These are phyloP conservation scores for Fusarium veterinarium DNA, from an alignment of 2,329 filamentous ascomycete genomes.

Conservation along the genomic window DNA sequence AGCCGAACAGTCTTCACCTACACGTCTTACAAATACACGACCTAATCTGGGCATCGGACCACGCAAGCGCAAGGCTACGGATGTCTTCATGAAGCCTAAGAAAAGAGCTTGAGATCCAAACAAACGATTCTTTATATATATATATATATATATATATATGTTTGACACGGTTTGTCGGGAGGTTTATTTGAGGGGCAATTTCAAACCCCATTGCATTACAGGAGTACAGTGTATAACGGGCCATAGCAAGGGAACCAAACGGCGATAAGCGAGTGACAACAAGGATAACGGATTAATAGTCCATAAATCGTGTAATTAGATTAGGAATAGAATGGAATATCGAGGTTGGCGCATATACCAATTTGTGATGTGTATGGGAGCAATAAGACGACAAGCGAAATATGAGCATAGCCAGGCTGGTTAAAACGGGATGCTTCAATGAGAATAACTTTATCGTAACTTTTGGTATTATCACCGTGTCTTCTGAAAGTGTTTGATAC, in stretches of 20 bases:
- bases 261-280: background rate
- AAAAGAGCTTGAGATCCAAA: slow-evolving; percentile 46
- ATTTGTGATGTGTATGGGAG: background rate
- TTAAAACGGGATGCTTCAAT: slow-evolving; percentile 18
- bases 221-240: slow-evolving; percentile 1
- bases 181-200: slow-evolving; percentile 1
- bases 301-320: background rate
- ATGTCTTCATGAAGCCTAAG: slow-evolving; percentile 62
- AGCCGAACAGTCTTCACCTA: slow-evolving; percentile 36
- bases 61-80: slow-evolving; percentile 59
- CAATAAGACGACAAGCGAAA: background rate
- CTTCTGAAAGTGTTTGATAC: background rate
- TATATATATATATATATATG: background rate
- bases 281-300: background rate
- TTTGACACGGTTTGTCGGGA: background rate
- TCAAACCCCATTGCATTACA: background rate
- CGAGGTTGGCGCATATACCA: background rate
- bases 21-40: slow-evolving; percentile 14
- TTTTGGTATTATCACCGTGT: slow-evolving; percentile 13
- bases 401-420: background rate
- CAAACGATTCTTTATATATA: background rate
- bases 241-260: background rate
- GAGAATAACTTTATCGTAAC: slow-evolving; percentile 11
- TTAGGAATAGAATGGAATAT: slow-evolving; percentile 3
- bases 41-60: slow-evolving; percentile 12